These are phyloP conservation scores for Rhodotorula sp. DNA, from an alignment of 1,284 basidiomycete species.

Conservation along the genomic window DNA sequence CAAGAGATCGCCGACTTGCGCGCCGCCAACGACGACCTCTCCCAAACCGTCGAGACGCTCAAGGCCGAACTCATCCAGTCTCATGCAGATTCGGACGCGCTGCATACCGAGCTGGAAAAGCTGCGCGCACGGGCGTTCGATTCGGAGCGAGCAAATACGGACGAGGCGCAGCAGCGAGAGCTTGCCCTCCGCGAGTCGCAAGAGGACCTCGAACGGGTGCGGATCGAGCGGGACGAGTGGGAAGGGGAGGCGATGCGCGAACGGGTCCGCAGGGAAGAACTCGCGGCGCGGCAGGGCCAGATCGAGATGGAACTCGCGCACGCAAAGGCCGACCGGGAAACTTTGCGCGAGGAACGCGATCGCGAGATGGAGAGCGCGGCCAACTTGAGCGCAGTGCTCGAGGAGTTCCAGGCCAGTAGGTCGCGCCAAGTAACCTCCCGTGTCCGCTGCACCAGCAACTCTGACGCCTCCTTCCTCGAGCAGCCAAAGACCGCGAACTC, in stretches of 20 bases:
- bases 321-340: slow-evolving; percentile 62
- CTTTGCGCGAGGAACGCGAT: slow-evolving; percentile 60
- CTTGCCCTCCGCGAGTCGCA: slow-evolving; percentile 74
- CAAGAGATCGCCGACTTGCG: slow-evolving; percentile 72
- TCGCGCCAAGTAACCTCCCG: too few species aligned
- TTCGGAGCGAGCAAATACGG: slow-evolving; percentile 51
- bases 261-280: slow-evolving; percentile 67
- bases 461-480: neutral
- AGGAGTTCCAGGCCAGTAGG: slow-evolving; percentile 90
- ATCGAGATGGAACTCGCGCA: slow-evolving; percentile 58
- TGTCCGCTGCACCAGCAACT: neutral
- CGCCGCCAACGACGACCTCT: slow-evolving; percentile 65
- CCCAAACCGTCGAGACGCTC: slow-evolving; percentile 66
- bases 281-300: slow-evolving; percentile 58
- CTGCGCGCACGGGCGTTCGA: slow-evolving; percentile 49
- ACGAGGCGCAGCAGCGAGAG: slow-evolving; percentile 72
- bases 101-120: slow-evolving; percentile 65
- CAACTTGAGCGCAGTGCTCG: slow-evolving; percentile 87
- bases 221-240: slow-evolving; percentile 84
- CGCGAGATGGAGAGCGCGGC: slow-evolving; percentile 70
- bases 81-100: slow-evolving; percentile 67
- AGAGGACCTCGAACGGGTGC: slow-evolving; percentile 75
- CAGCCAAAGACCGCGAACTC: slow-evolving; percentile 57
- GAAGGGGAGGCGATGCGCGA: slow-evolving; percentile 74
- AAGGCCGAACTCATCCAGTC: slow-evolving; percentile 72